Conservation (phyloP, 345 rosid species). For the Syzygium aqueum region DNA sequence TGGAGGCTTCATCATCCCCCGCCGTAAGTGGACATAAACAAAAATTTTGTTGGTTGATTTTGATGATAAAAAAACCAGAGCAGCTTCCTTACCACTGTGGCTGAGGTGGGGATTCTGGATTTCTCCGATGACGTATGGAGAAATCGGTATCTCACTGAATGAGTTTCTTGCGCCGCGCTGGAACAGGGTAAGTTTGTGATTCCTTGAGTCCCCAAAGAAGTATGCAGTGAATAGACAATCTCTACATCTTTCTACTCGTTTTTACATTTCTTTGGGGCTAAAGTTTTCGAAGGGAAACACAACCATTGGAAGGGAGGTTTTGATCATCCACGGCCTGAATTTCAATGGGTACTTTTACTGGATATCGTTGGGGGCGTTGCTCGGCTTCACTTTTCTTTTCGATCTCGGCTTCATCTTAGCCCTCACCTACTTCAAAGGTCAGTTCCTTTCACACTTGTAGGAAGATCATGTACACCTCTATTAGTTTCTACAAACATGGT, state of each 20-base stretch:
- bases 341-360: conserved; percentile 42
- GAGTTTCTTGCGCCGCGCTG: conserved; percentile 77
- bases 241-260: neutral
- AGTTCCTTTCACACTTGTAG: conserved; percentile 7
- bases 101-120: conserved; percentile 76
- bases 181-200: conserved; percentile 33
- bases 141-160: conserved; percentile 52
- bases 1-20: conserved; percentile 58
- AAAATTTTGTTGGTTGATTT: neutral
- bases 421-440: conserved; percentile 58
- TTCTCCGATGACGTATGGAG: conserved; percentile 56
- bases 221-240: neutral
- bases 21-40: conserved; percentile 20
- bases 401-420: conserved; percentile 54
- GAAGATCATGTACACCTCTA: neutral
- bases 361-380: conserved; percentile 54
- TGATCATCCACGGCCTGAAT: conserved; percentile 39
- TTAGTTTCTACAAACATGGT: neutral
- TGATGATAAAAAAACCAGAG: neutral
- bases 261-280: neutral
- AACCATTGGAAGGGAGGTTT: conserved; percentile 22
- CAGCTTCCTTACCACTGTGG: conserved; percentile 75
- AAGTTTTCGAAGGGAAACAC: conserved; percentile 41
- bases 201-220: neutral
- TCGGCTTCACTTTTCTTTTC: conserved; percentile 47